phyloP scores from a whole-genome alignment of 768 basidiomycete genomes.

The Suillus clintonianus region DNA sequence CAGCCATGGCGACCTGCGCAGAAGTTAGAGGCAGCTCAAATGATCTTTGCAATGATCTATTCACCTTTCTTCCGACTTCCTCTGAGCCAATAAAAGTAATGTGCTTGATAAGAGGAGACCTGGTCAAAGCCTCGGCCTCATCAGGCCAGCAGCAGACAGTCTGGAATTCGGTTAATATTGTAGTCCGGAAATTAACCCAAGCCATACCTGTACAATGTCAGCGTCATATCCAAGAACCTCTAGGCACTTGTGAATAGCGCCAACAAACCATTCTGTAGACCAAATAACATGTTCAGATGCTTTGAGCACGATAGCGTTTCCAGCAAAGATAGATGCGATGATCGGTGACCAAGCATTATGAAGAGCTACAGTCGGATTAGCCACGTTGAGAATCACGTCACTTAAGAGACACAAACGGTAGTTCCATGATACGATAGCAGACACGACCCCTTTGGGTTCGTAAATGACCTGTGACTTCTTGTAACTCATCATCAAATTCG shows the following conservation, averaged over 20 bases:
- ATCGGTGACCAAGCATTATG: constrained; percentile 97
- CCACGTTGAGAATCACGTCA: background rate
- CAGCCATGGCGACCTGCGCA: constrained; percentile 74
- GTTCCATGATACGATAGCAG: constrained; percentile 94
- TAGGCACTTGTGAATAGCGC: constrained; percentile 77
- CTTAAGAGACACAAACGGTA: constrained; percentile 58
- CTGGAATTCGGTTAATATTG: constrained; percentile 32
- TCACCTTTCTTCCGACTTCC: constrained; percentile 70
- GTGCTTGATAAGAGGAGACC: constrained; percentile 79
- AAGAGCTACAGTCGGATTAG: constrained; percentile 53
- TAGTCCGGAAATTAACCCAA: background rate
- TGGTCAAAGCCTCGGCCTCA: constrained; percentile 80
- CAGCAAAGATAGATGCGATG: constrained; percentile 85
- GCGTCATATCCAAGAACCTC: constrained; percentile 78
- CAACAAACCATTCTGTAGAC: constrained; percentile 84
- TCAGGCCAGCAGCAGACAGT: constrained; percentile 89
- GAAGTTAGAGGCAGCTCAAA: constrained; percentile 1
- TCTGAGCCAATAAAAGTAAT: constrained; percentile 94
- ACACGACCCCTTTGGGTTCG: constrained; percentile 91
- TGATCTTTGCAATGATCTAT: constrained; percentile 17
- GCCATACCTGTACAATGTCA: constrained; percentile 81
- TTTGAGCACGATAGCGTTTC: constrained; percentile 88
- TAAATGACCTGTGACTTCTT: constrained; percentile 81
- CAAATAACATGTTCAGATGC: constrained; percentile 92
- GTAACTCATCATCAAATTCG: constrained; percentile 70